Conservation (phyloP, 1,284 basidiomycete species). For the Quambalaria eucalypti region DNA sequence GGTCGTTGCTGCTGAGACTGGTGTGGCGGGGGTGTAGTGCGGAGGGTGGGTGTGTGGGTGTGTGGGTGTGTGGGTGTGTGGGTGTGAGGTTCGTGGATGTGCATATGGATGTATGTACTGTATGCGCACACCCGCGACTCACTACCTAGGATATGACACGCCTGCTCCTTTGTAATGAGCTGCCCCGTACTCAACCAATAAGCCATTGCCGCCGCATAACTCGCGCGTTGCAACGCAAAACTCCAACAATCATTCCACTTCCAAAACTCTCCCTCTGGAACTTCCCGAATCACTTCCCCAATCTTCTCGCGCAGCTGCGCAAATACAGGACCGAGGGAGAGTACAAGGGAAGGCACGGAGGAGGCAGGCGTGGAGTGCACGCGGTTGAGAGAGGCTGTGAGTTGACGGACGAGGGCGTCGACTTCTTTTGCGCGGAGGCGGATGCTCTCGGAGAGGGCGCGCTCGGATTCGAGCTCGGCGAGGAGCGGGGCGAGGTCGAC, state of each 20-base stretch:
- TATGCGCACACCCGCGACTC: too few species aligned
- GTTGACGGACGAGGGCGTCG: constrained; percentile 15
- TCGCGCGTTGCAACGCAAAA: constrained; percentile 1
- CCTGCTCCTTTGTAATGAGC: constrained; percentile 5
- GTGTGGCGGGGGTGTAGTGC: not conserved
- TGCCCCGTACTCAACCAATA: not conserved
- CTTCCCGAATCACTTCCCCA: not conserved
- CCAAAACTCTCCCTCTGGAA: constrained; percentile 5
- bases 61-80: too few species aligned
- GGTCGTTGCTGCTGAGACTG: not conserved
- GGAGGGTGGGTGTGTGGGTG: not conserved
- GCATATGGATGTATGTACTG: too few species aligned
- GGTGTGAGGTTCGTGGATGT: too few species aligned
- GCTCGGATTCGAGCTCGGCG: constrained; percentile 19
- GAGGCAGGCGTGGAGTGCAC: constrained; percentile 17
- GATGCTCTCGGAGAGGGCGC: constrained; percentile 15
- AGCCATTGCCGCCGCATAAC: not conserved
- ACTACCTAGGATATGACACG: not conserved
- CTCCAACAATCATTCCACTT: constrained; percentile 9
- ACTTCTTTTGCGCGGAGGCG: constrained; percentile 25
- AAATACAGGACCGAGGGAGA: not conserved
- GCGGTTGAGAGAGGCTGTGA: constrained; percentile 16
- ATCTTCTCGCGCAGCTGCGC: not conserved
- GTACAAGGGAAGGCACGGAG: not conserved
- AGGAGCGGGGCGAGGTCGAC: constrained; percentile 21